Evolutionary conservation across 352 stramenopile species (phyloP), one percentile per base, ranked within the genome.

Genomic region (Pilasporangium apinafurcum): DNA sequence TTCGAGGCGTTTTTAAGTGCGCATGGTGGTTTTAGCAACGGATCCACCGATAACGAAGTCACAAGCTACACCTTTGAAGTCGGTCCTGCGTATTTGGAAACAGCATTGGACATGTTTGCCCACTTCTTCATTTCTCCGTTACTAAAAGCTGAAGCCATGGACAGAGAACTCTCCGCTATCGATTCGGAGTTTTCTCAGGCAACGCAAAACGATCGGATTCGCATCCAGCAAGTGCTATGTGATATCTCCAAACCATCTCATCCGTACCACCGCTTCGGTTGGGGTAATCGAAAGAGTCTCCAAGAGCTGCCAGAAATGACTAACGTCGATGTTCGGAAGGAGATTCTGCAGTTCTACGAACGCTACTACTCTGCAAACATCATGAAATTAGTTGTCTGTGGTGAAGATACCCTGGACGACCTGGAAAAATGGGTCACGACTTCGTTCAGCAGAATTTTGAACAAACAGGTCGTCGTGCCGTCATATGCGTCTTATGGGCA

Each of bases 11-110:
- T 93, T 48, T 50, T 98, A 51, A 92, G 68, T 33, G 54, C 81
- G 16, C 75, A 96, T 32, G 92, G 92, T 26, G 92, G 92, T 18
- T 93, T 78, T 48, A 93, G 72, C 60, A 98, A 98, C 45, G 92
- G 91, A 16, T 86, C 86, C 22, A 98, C 92, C 5, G 92, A 97
- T 61, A 91, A 91, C 40, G 90, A 97, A 53, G 45, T 84, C 30
- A 98, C 92, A 24, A 86, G 85, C 40, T 98, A 97, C 62, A 92
- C 95, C 41, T 97, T 98, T 62, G 86, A 97, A 39, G 81, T 97
- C 21, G 62, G 75, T 6, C 76, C 77, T 4, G 60, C 58, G 4
- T 50, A 85, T 37, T 37, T 95, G 38, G 46, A 74, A 47, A 46
- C 64, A 13, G 81, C 83, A n/a, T 57, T 96, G 8, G 83, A 96